These are phyloP conservation scores for Akanthomyces lecanii DNA, from an alignment of 2,329 filamentous ascomycete genomes.

Conservation along the genomic window DNA sequence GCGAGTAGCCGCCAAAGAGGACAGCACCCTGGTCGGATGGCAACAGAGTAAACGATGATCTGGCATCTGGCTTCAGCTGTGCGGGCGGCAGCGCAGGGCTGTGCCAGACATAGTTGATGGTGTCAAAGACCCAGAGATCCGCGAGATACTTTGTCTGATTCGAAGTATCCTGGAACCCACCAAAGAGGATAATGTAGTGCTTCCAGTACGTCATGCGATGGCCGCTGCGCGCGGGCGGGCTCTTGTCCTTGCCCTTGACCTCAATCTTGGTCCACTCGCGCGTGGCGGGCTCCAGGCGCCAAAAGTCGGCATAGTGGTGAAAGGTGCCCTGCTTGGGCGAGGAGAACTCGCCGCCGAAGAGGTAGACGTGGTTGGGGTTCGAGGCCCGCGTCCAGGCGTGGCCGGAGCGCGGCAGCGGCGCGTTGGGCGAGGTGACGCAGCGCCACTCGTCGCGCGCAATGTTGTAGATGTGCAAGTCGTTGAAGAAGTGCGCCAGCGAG, in stretches of 20 bases:
- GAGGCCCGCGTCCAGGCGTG: constrained; percentile 92
- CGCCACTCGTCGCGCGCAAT: constrained; percentile 88
- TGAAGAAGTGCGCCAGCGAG: constrained; percentile 69
- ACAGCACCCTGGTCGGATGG: constrained; percentile 89
- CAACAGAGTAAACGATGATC: constrained; percentile 87
- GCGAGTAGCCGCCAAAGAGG: constrained; percentile 88
- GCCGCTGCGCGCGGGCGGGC: constrained; percentile 80
- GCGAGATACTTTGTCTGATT: constrained; percentile 91
- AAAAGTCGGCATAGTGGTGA: constrained; percentile 99
- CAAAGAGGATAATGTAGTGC: constrained; percentile 92
- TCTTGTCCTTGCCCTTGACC: constrained; percentile 68
- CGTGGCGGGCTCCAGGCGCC: constrained; percentile 77
- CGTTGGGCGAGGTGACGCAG: constrained; percentile 84
- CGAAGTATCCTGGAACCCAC: constrained; percentile 95
- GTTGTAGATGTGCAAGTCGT: constrained; percentile 65
- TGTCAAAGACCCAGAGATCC: constrained; percentile 96
- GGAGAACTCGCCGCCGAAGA: constrained; percentile 96
- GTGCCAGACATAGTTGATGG: constrained; percentile 79
- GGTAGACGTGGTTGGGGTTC: constrained; percentile 78
- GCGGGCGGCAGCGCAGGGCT: constrained; percentile 70
- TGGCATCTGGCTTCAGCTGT: constrained; percentile 80
- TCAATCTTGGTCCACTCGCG: constrained; percentile 93
- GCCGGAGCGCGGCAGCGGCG: constrained; percentile 81
- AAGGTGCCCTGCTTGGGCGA: constrained; percentile 97
- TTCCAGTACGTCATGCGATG: constrained; percentile 97